Evolutionary conservation across 2,329 filamentous ascomycete genomes (phyloP).

Genomic region (Xylariales sp.): DNA sequence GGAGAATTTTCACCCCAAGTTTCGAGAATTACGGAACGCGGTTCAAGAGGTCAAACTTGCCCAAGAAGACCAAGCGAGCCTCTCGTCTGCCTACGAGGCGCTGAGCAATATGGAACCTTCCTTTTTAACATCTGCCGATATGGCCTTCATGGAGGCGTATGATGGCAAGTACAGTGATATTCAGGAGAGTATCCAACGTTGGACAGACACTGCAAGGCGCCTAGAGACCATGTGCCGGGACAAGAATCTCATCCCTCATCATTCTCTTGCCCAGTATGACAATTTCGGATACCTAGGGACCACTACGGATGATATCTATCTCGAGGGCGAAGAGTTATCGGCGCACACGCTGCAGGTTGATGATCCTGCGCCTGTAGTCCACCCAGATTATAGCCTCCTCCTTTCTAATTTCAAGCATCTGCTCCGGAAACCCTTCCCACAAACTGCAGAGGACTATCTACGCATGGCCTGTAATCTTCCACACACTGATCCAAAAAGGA

Average conservation of each 20-base stretch:
- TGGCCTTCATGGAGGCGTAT: no score
- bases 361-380: conserved; percentile 25
- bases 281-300: not conserved
- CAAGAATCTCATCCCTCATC: conserved; percentile 36
- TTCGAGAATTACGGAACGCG: conserved; percentile 36
- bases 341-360: conserved; percentile 12
- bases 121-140: conserved; percentile 37
- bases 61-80: conserved; percentile 41
- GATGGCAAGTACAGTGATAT: conserved; percentile 28
- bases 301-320: conserved; percentile 33
- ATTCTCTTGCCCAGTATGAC: conserved; percentile 25
- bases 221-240: conserved; percentile 36
- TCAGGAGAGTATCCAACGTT: conserved; percentile 24
- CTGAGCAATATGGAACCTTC: conserved; percentile 30
- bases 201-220: conserved; percentile 25
- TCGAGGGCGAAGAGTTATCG: conserved; percentile 24
- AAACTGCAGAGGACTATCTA: conserved; percentile 37
- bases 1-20: conserved; percentile 43
- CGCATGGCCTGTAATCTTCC: conserved; percentile 32
- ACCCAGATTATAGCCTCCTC: conserved; percentile 38
- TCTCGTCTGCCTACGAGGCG: conserved; percentile 22
- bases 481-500: conserved; percentile 26
- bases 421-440: conserved; percentile 27
- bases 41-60: conserved; percentile 41
- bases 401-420: conserved; percentile 45